Evolutionary conservation across 2,329 filamentous ascomycete genomes (phyloP), one percentile per base, ranked within the genome.

Genomic region (Leptographium lundbergii): DNA sequence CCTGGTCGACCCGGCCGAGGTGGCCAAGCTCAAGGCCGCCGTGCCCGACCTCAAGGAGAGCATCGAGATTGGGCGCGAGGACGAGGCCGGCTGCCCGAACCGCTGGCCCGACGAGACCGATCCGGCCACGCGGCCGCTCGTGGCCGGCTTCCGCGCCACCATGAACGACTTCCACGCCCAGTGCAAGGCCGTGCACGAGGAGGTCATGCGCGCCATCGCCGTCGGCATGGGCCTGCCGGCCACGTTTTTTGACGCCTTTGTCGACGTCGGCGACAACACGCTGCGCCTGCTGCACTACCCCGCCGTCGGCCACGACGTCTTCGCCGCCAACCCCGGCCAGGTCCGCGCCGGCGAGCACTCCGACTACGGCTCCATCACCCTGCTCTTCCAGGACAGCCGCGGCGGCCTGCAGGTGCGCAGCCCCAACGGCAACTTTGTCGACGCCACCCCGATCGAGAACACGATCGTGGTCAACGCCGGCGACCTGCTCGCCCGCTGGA

Each of bases 401-500:
- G 81, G 80, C 10, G 81, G 81, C 0, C 66, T 84, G 57, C 80
- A 84, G 68, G 79, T 81, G 24, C 80, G 83, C 66, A 87, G 84
- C 55, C 89, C 90, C 0, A 85, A 81, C 48, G 89, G 88, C 2
- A 82, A 79, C 0, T 96, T 91, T 67, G 84, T 96, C 47, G 83
- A 96, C 67, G 91, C 89, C 1, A 89, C 82, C 7, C 91, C 91
- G 0, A 92, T 95, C 61, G 77, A 84, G 42, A 85, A 84, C 58
- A 91, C 89, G 0, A 86, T 94, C 48, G 89, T 96, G 13, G 81
- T 96, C 63, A 96, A 96, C 67, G 91, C 91, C 0, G 91, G 91
- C 1, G 91, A 96, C 69, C 70, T 96, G 65, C 75, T 96, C 56
- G 86, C 89, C 1, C 78, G 91, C 57, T 96, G 91, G 91, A 89